phyloP scores from a whole-genome alignment of 2,329 filamentous ascomycete genomes.

The Magnaporthales sp. region DNA sequence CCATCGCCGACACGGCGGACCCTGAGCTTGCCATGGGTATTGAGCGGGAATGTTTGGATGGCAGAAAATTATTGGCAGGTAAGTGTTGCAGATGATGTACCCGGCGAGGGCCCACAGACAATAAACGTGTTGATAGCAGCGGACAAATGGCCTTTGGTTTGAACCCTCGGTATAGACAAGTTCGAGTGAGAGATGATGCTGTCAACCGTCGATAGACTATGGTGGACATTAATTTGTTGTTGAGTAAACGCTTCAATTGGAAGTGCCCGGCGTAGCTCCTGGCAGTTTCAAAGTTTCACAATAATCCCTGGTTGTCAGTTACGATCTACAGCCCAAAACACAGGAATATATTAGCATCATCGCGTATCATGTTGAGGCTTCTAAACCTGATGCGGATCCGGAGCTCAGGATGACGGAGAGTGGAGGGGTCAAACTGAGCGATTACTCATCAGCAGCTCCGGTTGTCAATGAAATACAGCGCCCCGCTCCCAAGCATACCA shows the following conservation, averaged over 20 bases:
- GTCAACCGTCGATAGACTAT: not conserved
- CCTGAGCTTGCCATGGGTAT: not conserved
- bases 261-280: not conserved
- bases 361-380: not conserved
- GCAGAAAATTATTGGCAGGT: not conserved
- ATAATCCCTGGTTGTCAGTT: not conserved
- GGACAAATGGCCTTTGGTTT: not conserved
- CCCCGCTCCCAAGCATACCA: not conserved
- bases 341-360: not conserved
- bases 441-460: not conserved
- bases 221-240: not conserved
- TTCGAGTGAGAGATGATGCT: not conserved
- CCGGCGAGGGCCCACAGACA: not conserved
- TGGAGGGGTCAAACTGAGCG: not conserved
- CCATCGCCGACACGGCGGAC: conserved; percentile 3
- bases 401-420: not conserved
- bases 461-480: not conserved
- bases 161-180: not conserved
- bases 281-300: not conserved
- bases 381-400: not conserved
- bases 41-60: not conserved
- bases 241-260: not conserved
- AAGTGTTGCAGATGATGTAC: not conserved
- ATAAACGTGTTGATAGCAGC: not conserved
- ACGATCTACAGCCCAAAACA: not conserved